Percentiles rank a stretch among this genome's conserved stretches.
Evolutionary conservation across 441 rosid species (phyloP).

Genomic region (Jatropha podagrica): DNA sequence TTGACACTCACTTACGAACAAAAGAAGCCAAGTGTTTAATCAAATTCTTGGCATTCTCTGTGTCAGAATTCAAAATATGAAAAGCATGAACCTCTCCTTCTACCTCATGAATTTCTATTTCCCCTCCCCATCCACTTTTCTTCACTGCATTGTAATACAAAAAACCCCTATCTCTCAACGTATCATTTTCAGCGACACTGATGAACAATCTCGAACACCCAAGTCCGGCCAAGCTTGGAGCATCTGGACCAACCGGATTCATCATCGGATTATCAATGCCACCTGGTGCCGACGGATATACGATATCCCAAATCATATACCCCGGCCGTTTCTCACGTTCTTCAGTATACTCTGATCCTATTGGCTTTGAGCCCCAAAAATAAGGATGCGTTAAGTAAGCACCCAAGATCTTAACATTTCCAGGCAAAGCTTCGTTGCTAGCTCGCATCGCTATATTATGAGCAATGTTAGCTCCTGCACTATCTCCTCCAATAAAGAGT

Average conservation of each 20-base stretch:
- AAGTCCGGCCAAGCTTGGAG: constrained; percentile 32
- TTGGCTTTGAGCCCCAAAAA: constrained; percentile 47
- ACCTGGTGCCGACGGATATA: constrained; percentile 29
- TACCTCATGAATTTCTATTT: constrained; percentile 31
- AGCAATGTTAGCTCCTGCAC: constrained; percentile 43
- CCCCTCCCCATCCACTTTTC: constrained; percentile 43
- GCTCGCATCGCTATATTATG: constrained; percentile 37
- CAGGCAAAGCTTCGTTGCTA: constrained; percentile 26
- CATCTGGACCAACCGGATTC: constrained; percentile 33
- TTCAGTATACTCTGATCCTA: constrained; percentile 24
- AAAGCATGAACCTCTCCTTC: constrained; percentile 44
- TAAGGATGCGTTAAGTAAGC: constrained; percentile 35
- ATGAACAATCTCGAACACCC: constrained; percentile 34
- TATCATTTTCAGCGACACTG: constrained; percentile 38
- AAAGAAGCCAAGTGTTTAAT: constrained; percentile 35
- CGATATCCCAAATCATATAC: constrained; percentile 4
- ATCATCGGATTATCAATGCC: constrained; percentile 34
- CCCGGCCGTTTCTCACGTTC: constrained; percentile 16
- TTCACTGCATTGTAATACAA: constrained; percentile 32
- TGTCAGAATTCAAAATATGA: constrained; percentile 21
- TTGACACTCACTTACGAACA: background rate
- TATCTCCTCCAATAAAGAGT: constrained; percentile 44
- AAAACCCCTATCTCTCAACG: constrained; percentile 31
- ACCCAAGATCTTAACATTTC: constrained; percentile 34
- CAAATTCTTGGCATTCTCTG: constrained; percentile 27